Evolutionary conservation across 2,329 filamentous ascomycete species (phyloP).

Genomic region (Calonectria pseudoreteaudii): DNA sequence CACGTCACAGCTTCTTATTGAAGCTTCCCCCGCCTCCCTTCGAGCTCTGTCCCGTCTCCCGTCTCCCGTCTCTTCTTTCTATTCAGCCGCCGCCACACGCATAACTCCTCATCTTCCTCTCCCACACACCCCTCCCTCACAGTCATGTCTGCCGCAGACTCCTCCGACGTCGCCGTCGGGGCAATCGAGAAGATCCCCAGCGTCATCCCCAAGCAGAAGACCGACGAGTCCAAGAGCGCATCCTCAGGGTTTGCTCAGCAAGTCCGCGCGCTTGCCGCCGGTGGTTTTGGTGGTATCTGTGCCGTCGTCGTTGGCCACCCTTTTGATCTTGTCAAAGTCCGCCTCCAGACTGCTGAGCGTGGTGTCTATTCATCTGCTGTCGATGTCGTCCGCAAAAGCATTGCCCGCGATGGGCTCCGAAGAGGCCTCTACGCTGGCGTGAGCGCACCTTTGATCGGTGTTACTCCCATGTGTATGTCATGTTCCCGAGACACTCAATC

Average conservation of each 20-base stretch:
- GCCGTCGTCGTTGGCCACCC: conserved; percentile 96
- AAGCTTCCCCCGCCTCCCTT: neutral
- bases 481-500: neutral
- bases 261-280: conserved; percentile 86
- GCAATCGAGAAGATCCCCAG: conserved; percentile 59
- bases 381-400: conserved; percentile 89
- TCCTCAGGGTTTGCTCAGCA: conserved; percentile 58
- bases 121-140: conserved; percentile 13
- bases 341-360: conserved; percentile 93
- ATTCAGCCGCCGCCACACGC: conserved; percentile 15
- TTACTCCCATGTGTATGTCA: conserved; percentile 97
- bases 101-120: neutral
- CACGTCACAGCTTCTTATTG: conserved; percentile 16
- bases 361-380: conserved; percentile 91
- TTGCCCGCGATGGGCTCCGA: conserved; percentile 85
- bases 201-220: conserved; percentile 57
- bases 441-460: conserved; percentile 91
- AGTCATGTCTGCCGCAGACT: conserved; percentile 41
- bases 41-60: conserved; percentile 4
- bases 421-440: conserved; percentile 96
- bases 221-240: conserved; percentile 52
- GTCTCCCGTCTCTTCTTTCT: neutral
- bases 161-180: conserved; percentile 43
- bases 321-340: conserved; percentile 98
- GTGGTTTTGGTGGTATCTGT: conserved; percentile 93